Base-by-base conservation (phyloP, 1,139 yeast genomes). In the Candida mesenterica region DNA sequence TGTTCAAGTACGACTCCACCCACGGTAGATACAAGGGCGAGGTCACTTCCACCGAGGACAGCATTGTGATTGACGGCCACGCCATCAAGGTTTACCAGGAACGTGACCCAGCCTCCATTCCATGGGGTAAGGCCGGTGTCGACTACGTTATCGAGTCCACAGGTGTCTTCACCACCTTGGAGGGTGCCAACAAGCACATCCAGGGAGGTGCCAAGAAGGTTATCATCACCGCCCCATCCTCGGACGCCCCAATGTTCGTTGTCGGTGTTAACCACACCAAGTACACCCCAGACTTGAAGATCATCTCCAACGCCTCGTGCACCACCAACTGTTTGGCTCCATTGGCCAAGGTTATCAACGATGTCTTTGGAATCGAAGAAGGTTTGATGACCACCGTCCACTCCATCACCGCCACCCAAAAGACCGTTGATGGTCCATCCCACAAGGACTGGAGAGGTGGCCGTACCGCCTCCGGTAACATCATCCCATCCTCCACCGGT, bases 401-500 rank as follows among this genome's bases (percentile, higher is more conserved):
- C 81, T 82, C 92, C 62, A 79, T 82, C 73, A 84, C 94, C 54
- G 94, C 94, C 61, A 82, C 92, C 62, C 94, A 84, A 72, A 84
- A 84, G 82, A 82, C 90, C 49, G 94, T 84, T 52, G 94, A 84
- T 62, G 94, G 94, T 71, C 90, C 94, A 61, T 83, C 92, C 66
- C 83, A 80, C 78, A 84, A 84, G 80, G 94, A 85, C 79, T 85
- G 94, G 94, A 80, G 94, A 77, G 94, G 94, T 66, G 94, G 94
- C 68, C 82, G 94, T 72, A 81, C 94, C 60, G 94, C 94, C 62
- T 79, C 89, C 45, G 90, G 85, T 64, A 84, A 84, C 85, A 82
- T 84, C 65, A 84, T 84, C 59, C 94, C 94, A 64, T 84, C 92
- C 35, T 82, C 92, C 52, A 84, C 94, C 52, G 94, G 94, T 77